These are phyloP conservation scores for Epicoccum nigrum DNA, from an alignment of 2,329 filamentous ascomycete species.

Conservation along the genomic window DNA sequence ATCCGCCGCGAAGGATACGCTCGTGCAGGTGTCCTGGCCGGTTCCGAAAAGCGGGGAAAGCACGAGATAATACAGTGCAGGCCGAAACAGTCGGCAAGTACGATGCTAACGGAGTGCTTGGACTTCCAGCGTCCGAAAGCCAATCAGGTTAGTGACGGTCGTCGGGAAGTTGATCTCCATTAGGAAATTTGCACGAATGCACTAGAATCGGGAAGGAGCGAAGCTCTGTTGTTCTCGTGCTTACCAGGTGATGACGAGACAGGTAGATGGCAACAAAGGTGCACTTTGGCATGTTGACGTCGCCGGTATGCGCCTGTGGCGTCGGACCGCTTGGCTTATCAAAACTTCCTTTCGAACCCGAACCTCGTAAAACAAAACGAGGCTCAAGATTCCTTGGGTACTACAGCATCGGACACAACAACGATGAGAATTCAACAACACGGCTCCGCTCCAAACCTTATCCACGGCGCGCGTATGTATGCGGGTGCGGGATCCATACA, in stretches of 20 bases:
- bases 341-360: too few species aligned
- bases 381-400: too few species aligned
- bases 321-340: too few species aligned
- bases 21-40: background rate
- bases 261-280: too few species aligned
- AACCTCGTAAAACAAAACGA: too few species aligned
- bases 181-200: slow-evolving; percentile 17
- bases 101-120: slow-evolving; percentile 11
- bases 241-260: too few species aligned
- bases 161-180: background rate
- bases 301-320: too few species aligned
- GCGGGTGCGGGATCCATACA: background rate
- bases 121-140: slow-evolving; percentile 3
- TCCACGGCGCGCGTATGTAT: background rate
- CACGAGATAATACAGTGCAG: background rate
- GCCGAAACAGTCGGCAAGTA: background rate
- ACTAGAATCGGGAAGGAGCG: background rate
- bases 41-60: slow-evolving; percentile 13
- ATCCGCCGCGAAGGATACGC: background rate
- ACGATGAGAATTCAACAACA: too few species aligned
- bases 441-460: background rate
- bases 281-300: too few species aligned
- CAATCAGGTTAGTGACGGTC: slow-evolving; percentile 5
- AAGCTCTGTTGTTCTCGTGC: too few species aligned
- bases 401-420: too few species aligned